phyloP scores from a whole-genome alignment of 1,284 basidiomycete species.

The Xanthoconium separans region DNA sequence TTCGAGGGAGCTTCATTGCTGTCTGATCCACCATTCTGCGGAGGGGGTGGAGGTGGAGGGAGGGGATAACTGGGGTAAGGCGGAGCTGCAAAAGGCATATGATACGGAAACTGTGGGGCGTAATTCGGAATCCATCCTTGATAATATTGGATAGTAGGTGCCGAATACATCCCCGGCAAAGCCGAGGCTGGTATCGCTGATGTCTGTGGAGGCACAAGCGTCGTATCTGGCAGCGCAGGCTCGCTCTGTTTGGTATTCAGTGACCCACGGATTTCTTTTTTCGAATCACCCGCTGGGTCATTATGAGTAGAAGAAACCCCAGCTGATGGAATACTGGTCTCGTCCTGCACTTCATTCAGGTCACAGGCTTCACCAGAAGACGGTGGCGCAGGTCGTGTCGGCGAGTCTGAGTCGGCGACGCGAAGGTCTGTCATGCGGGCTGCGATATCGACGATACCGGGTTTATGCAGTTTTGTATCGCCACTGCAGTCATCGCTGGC shows the following conservation, averaged over 20 bases:
- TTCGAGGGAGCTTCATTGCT: conserved; percentile 32
- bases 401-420: conserved; percentile 1
- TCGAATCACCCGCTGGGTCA: background rate
- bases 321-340: background rate
- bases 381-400: background rate
- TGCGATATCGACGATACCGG: conserved; percentile 6
- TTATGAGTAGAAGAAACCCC: conserved; percentile 1
- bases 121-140: conserved; percentile 57
- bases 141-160: conserved; percentile 48
- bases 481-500: conserved; percentile 9
- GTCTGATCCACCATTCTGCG: conserved; percentile 40
- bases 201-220: conserved; percentile 19
- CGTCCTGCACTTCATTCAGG: conserved; percentile 22
- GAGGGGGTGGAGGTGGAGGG: conserved; percentile 28
- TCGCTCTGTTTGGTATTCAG: conserved; percentile 13
- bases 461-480: conserved; percentile 13
- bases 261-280: conserved; percentile 2
- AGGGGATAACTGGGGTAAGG: conserved; percentile 48
- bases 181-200: conserved; percentile 28
- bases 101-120: conserved; percentile 49
- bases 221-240: conserved; percentile 9
- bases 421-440: conserved; percentile 11
- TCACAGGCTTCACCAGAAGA: conserved; percentile 10
- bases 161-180: conserved; percentile 38
- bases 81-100: conserved; percentile 45